Conservation (phyloP, 331 rosid genomes). For the Rhamnella rubrinervis region DNA sequence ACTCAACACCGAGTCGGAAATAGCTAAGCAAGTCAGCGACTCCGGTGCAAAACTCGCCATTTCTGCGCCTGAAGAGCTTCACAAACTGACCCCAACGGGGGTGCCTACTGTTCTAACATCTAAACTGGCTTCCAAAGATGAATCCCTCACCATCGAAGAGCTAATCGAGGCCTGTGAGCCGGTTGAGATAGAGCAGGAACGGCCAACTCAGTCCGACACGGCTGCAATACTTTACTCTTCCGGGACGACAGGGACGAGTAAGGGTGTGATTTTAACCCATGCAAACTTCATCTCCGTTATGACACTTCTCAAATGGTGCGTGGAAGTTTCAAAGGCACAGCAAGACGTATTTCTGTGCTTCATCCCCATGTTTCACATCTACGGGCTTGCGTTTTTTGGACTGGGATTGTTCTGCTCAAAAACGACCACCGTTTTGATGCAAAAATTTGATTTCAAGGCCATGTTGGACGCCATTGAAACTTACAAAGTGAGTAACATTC, state of each 20-base stretch:
- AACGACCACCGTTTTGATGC: constrained; percentile 60
- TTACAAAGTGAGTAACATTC: constrained; percentile 53
- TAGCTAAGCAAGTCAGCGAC: constrained; percentile 63
- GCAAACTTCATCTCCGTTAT: constrained; percentile 55
- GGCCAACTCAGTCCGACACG: constrained; percentile 54
- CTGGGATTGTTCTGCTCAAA: constrained; percentile 65
- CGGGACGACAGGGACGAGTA: constrained; percentile 84
- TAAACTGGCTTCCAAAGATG: constrained; percentile 8
- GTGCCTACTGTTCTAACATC: constrained; percentile 57
- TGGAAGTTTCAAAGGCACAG: constrained; percentile 35
- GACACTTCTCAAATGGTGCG: constrained; percentile 54
- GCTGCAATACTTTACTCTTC: constrained; percentile 91
- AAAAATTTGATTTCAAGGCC: constrained; percentile 48
- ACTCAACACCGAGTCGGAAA: constrained; percentile 62
- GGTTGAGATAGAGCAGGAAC: constrained; percentile 28
- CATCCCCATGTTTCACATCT: constrained; percentile 85
- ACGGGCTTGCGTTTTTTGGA: constrained; percentile 72
- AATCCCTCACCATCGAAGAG: constrained; percentile 53
- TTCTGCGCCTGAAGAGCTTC: constrained; percentile 63
- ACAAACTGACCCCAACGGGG: constrained; percentile 56
- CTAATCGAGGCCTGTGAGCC: constrained; percentile 62
- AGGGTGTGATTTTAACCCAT: constrained; percentile 83
- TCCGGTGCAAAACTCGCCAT: constrained; percentile 74
- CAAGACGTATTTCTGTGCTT: constrained; percentile 72
- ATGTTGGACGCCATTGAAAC: constrained; percentile 60